Conservation (phyloP, 805 yeast genomes). For the Saturnispora besseyi region DNA sequence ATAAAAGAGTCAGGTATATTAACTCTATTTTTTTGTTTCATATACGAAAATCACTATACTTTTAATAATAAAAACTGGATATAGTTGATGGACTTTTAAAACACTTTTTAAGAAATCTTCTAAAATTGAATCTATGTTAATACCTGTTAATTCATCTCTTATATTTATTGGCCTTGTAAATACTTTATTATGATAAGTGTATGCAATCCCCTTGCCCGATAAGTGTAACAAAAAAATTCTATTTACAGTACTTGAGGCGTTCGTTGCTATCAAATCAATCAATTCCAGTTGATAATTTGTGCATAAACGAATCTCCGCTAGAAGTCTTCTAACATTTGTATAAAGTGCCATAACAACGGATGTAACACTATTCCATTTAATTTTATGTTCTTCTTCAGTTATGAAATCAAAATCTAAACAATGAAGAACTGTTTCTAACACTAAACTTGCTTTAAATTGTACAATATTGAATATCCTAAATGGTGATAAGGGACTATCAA, state of each 20-base stretch:
- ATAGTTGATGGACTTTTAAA: slow-evolving; percentile 4
- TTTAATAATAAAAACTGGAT: slow-evolving; percentile 4
- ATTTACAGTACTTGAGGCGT: slow-evolving; percentile 59
- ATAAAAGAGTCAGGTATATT: neutral
- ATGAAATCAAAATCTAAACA: slow-evolving; percentile 12
- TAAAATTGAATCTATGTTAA: slow-evolving; percentile 3
- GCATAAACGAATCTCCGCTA: slow-evolving; percentile 11
- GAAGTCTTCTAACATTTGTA: slow-evolving; percentile 7
- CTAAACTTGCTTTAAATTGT: slow-evolving; percentile 13
- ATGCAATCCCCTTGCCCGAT: slow-evolving; percentile 8
- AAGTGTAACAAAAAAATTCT: slow-evolving; percentile 10
- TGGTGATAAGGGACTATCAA: slow-evolving; percentile 14
- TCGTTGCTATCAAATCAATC: slow-evolving; percentile 72
- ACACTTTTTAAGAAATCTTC: slow-evolving; percentile 3
- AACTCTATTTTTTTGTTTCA: slow-evolving; percentile 9
- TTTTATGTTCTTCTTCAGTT: slow-evolving; percentile 6
- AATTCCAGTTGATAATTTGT: slow-evolving; percentile 44
- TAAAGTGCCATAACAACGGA: slow-evolving; percentile 11
- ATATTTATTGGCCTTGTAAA: slow-evolving; percentile 8
- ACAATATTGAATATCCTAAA: slow-evolving; percentile 11
- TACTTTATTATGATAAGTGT: slow-evolving; percentile 11
- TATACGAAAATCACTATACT: slow-evolving; percentile 8
- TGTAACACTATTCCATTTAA: slow-evolving; percentile 9
- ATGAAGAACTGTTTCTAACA: slow-evolving; percentile 13
- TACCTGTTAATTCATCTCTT: slow-evolving; percentile 5